These are phyloP conservation scores for Cornus kousa DNA, from an alignment of 148 eudicot species.

Conservation along the genomic window DNA sequence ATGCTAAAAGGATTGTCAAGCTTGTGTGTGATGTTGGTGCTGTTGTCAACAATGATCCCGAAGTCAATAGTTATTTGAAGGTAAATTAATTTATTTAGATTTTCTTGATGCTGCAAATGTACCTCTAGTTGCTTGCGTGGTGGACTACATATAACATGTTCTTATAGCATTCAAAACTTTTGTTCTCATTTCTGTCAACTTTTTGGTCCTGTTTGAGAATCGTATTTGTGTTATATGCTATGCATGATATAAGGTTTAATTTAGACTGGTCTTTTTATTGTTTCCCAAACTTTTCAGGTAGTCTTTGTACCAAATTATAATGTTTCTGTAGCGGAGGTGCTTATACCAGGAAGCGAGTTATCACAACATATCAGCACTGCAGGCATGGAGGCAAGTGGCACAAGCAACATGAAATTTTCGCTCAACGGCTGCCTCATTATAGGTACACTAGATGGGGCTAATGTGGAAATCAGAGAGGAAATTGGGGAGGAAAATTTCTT, in stretches of 20 bases:
- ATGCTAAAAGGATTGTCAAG: constrained; percentile 95
- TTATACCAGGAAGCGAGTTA: constrained; percentile 97
- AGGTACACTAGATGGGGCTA: constrained; percentile 97
- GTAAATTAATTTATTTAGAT: constrained; percentile 27
- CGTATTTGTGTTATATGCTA: neutral
- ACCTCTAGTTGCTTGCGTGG: neutral
- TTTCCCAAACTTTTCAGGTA: constrained; percentile 44
- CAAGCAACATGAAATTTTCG: constrained; percentile 98
- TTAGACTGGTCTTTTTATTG: neutral
- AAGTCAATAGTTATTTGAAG: constrained; percentile 85
- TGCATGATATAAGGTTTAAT: neutral
- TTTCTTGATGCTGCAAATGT: neutral
- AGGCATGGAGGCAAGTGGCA: constrained; percentile 99
- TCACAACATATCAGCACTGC: constrained; percentile 99
- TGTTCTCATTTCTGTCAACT: neutral
- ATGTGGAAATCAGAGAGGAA: constrained; percentile 96
- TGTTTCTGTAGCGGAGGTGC: constrained; percentile 94
- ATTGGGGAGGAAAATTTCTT: constrained; percentile 90
- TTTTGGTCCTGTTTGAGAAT: too few species aligned
- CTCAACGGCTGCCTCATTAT: constrained; percentile 97
- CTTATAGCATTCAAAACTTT: neutral
- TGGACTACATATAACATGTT: neutral
- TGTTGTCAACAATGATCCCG: constrained; percentile 90
- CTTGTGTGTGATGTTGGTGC: constrained; percentile 91
- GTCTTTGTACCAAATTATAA: constrained; percentile 96